A percentile compares a stretch with the other conserved stretches of the same genome.
phyloP scores from a whole-genome alignment of 306 rosid species.

The Fragaria iinumae region DNA sequence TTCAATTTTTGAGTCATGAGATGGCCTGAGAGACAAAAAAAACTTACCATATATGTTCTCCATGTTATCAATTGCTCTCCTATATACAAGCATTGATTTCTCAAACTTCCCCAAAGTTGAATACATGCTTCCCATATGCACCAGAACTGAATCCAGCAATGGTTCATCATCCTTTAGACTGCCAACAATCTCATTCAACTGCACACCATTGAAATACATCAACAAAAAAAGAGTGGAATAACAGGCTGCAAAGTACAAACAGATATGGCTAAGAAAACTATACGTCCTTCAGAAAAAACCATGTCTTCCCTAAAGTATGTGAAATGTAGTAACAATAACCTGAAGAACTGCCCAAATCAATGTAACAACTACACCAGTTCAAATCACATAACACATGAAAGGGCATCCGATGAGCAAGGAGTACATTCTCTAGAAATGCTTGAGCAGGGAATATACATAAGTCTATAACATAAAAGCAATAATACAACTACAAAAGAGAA shows the following conservation, averaged over 20 bases:
- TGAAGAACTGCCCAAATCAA: background rate
- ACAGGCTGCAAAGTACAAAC: background rate
- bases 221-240: conserved; percentile 12
- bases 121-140: conserved; percentile 96
- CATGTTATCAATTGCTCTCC: conserved; percentile 67
- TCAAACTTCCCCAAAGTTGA: conserved; percentile 59
- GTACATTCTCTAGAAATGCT: background rate
- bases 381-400: background rate
- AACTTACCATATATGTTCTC: conserved; percentile 62
- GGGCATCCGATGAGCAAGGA: background rate
- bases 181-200: conserved; percentile 73
- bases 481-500: conserved; percentile 11
- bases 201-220: conserved; percentile 35
- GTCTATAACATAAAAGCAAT: conserved; percentile 18
- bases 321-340: background rate
- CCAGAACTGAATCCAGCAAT: conserved; percentile 65
- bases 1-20: no score
- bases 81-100: conserved; percentile 54
- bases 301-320: background rate
- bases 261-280: no score
- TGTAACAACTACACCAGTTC: background rate
- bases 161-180: conserved; percentile 62
- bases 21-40: background rate
- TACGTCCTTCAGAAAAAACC: background rate
- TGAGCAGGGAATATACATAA: background rate